Conservation (phyloP, 305 asterid genomes). For the Solanum aculeatissimum region DNA sequence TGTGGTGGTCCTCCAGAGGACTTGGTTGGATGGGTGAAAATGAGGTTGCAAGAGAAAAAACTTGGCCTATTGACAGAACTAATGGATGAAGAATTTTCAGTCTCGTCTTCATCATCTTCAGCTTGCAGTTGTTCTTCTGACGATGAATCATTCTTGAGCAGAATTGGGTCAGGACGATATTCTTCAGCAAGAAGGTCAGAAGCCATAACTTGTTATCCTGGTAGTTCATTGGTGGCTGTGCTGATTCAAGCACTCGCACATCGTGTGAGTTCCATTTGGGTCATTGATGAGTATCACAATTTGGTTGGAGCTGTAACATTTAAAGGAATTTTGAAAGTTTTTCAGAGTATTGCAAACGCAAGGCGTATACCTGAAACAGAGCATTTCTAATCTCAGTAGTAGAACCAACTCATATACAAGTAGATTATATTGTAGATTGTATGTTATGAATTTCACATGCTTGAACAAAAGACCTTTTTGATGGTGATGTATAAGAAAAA, state of each 20-base stretch:
- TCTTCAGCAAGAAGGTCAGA: slow-evolving; percentile 49
- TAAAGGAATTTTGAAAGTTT: slow-evolving; percentile 47
- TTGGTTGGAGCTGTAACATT: slow-evolving; percentile 60
- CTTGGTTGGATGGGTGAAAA: slow-evolving; percentile 46
- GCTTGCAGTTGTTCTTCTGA: slow-evolving; percentile 58
- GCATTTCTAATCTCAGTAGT: not conserved
- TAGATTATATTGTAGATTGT: not conserved
- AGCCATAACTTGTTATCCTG: slow-evolving; percentile 50
- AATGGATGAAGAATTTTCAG: slow-evolving; percentile 30
- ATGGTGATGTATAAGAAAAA: not conserved
- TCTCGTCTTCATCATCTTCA: slow-evolving; percentile 25
- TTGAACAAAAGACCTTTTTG: not conserved
- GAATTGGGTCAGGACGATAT: slow-evolving; percentile 24
- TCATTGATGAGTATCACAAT: slow-evolving; percentile 52
- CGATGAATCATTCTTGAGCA: slow-evolving; percentile 32
- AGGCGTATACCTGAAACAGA: slow-evolving; percentile 6
- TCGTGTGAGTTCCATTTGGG: slow-evolving; percentile 69
- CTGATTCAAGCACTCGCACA: slow-evolving; percentile 74
- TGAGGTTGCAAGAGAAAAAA: slow-evolving; percentile 46
- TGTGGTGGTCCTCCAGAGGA: slow-evolving; percentile 63
- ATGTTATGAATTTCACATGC: not conserved
- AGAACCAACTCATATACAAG: not conserved
- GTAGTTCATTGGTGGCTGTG: slow-evolving; percentile 73
- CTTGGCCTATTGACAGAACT: slow-evolving; percentile 41
- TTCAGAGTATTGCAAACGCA: slow-evolving; percentile 18